Conservation (phyloP, 225 moss, liverwort and hornwort genomes). For the Takakia lepidozioides region DNA sequence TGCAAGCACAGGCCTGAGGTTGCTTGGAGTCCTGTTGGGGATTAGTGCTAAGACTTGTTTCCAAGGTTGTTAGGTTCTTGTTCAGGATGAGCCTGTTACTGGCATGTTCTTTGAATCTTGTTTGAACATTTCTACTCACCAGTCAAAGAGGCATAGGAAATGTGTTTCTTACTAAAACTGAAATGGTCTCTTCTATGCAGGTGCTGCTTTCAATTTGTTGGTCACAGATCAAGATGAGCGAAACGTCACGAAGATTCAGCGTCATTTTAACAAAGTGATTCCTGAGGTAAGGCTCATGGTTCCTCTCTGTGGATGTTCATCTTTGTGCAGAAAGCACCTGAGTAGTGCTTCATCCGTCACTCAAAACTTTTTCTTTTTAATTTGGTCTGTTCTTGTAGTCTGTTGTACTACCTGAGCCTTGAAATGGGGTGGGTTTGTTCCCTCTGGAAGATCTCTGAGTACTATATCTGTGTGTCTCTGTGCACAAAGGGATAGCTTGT, state of each 20-base stretch:
- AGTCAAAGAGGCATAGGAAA: neutral
- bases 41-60: too few species aligned
- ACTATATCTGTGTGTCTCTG: neutral
- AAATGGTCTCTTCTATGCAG: constrained; percentile 26
- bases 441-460: neutral
- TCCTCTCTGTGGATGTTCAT: neutral
- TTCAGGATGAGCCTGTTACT: neutral
- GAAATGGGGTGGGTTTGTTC: constrained; percentile 1
- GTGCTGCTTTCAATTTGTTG: constrained; percentile 86
- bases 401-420: constrained; percentile 1
- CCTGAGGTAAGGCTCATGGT: constrained; percentile 36
- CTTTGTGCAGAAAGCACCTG: too few species aligned
- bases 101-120: neutral
- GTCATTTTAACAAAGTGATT: constrained; percentile 64
- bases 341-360: neutral
- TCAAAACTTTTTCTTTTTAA: neutral
- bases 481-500: too few species aligned
- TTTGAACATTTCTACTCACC: neutral
- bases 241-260: constrained; percentile 54
- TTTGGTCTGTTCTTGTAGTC: neutral
- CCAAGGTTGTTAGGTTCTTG: too few species aligned
- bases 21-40: too few species aligned
- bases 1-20: too few species aligned
- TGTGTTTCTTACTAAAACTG: neutral
- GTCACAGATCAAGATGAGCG: constrained; percentile 59